Base-by-base conservation (phyloP, 106 monocot genomes). In the Dioscorea alata region DNA sequence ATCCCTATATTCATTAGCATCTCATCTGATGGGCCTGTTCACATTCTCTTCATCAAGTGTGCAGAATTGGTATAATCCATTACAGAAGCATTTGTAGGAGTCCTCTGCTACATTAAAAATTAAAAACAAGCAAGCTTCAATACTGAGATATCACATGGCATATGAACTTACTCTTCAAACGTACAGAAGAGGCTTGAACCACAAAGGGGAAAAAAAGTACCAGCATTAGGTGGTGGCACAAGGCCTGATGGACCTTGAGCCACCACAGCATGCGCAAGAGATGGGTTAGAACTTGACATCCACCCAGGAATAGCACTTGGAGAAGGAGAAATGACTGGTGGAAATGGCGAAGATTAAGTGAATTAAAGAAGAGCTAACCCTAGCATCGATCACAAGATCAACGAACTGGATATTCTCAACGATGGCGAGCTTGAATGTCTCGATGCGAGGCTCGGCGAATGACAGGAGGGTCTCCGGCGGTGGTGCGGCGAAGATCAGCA, bases 1-100 rank as follows among this genome's bases (percentile, higher is more conserved):
- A 13, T 3, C 8, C 13, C 15, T 23, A 62, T 25, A 61, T 13
- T 49, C 63, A 4, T 31, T 49, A 22, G n/a, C 72, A 88, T 85
- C 84, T 89, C 89, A 23, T 82, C 85, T 54, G 89, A 77, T 54
- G 77, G 70, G 42, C 76, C 84, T 48, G 82, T 66, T 9, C 85
- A 79, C 75, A 23, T 20, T 59, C 85, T 65, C 68, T 89, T 89
- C 23, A 79, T 14, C 56, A 84, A 73, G 76, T 84, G 81, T 54
- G 84, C 88, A 52, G 63, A 34, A n/a, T 63, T 33, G 0, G 33
- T 17, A 63, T 63, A 63, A 33, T 63, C 63, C 34, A 63, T n/a
- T 16, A 1, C 15, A 6, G 63, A 33, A 31, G 4, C 33, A 32
- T 32, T 34, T 13, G 63, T 32, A 16, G 63, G 63, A 63, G 23